A percentile compares a stretch with the other conserved stretches of the same genome.
phyloP scores from a whole-genome alignment of 163 green algal genomes.

The Chloroidium sp. region DNA sequence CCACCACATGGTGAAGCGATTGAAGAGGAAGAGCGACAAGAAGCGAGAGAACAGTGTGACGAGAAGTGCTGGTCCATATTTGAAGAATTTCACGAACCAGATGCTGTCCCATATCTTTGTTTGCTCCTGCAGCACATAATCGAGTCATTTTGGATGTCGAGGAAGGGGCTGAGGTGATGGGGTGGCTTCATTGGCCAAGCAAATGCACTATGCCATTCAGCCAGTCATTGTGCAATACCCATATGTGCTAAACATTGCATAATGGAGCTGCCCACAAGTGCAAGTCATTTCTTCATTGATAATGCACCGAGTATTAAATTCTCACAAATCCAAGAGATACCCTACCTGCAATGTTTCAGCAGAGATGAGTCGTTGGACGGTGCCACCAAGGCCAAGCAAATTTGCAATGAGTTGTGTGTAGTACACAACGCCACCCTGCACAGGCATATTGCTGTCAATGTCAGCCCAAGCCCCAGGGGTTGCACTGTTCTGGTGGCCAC shows the following conservation, averaged over 20 bases:
- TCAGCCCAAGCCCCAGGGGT: too few species aligned
- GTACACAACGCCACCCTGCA: constrained; percentile 37
- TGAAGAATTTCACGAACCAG: constrained; percentile 65
- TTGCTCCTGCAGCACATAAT: constrained; percentile 47
- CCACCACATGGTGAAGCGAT: constrained; percentile 67
- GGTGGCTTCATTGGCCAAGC: too few species aligned
- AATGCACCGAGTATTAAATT: too few species aligned
- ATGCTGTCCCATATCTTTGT: constrained; percentile 57
- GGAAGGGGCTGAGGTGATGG: too few species aligned
- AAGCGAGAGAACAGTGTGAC: constrained; percentile 63
- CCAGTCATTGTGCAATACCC: too few species aligned
- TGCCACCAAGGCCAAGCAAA: constrained; percentile 24
- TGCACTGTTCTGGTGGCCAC: too few species aligned
- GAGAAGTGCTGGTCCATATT: constrained; percentile 46
- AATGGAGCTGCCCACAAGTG: too few species aligned
- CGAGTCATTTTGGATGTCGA: too few species aligned
- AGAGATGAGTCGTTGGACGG: constrained; percentile 18
- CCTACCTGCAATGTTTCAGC: constrained; percentile 12
- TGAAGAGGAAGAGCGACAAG: constrained; percentile 67
- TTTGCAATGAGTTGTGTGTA: constrained; percentile 27
- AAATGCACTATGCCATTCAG: too few species aligned
- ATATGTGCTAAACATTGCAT: too few species aligned
- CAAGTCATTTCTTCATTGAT: too few species aligned
- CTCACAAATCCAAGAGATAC: too few species aligned
- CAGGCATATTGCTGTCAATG: background rate